Conservation (phyloP, 2,329 filamentous ascomycete species). For the Didymella sp. region DNA sequence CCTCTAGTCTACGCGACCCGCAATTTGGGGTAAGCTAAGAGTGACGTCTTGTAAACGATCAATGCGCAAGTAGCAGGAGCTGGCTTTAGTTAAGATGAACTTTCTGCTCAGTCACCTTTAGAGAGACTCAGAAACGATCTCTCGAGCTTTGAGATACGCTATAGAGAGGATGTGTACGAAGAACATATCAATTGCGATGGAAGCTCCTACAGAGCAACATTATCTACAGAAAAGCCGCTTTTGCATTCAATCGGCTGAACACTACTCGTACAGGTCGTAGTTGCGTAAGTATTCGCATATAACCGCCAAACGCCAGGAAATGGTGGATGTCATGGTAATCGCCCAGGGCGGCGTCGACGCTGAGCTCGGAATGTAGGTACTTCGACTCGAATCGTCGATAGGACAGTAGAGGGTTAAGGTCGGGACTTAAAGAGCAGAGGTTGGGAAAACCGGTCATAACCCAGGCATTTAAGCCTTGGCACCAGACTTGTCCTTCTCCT, state of each 20-base stretch:
- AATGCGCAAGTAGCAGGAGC: too few species aligned
- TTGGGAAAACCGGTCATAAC: not conserved
- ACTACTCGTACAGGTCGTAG: slow-evolving; percentile 27
- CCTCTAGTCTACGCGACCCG: slow-evolving; percentile 20
- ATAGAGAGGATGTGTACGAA: too few species aligned
- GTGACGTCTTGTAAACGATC: not conserved
- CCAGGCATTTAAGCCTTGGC: slow-evolving; percentile 15
- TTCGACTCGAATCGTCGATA: not conserved
- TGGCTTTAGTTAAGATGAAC: too few species aligned
- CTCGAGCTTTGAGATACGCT: too few species aligned
- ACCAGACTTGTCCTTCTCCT: slow-evolving; percentile 30
- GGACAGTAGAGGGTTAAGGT: not conserved
- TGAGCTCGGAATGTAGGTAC: too few species aligned
- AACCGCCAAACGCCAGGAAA: slow-evolving; percentile 30
- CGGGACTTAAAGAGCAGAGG: not conserved
- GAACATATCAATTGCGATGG: not conserved
- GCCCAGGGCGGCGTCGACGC: too few species aligned
- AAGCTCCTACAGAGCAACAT: not conserved
- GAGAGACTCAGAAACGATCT: too few species aligned
- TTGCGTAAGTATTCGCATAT: slow-evolving; percentile 7
- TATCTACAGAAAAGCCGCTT: slow-evolving; percentile 12
- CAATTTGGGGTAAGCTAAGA: slow-evolving; percentile 13
- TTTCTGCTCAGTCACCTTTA: too few species aligned
- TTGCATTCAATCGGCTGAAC: slow-evolving; percentile 7
- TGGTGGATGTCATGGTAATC: slow-evolving; percentile 6